Base-by-base conservation (phyloP, 305 asterid genomes). In the Fraxinus latifolia region DNA sequence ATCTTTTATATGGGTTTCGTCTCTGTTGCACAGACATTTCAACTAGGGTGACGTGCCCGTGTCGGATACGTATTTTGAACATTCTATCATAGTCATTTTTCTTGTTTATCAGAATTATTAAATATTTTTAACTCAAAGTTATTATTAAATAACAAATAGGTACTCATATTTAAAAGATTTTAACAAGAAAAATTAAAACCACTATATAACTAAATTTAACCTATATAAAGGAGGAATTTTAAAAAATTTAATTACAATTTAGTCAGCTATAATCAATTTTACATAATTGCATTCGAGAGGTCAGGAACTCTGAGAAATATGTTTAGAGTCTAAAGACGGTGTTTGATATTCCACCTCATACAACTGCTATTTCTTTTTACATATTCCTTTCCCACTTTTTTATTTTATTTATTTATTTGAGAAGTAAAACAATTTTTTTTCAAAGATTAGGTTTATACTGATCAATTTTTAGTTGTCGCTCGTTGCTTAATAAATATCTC, bases 291-390 rank as follows among this genome's bases (percentile, higher is more conserved):
- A 68, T 32, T 72, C 23, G 70, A 76, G 62, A 67, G 50, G 29
- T 17, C 50, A 23, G 39, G 21, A 75, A 47, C 27, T 65, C 36
- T 80, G 68, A 31, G 70, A 32, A 53, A 17, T 71, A 23, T 15
- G 42, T 19, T 53, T 32, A 34, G 25, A 76, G 34, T 80, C 60
- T 37, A 3, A 62, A 19, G 76, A 74, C 17, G 0, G 36, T 55
- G 62, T 78, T 78, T 68, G 60, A 74, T 77, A 15, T 71, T 71
- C 67, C 79, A 27, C 31, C 12, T 74, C 75, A 12, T 31, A 29
- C 19, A 14, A 77, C 78, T 78, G 58, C 47, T n/a, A 15, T 71
- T 33, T 71, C 42, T n/a, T 32, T 71, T 32, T 71, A 71, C 76
- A 62, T 62, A 9, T 17, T 33, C 44, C 29, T 33, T 71, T 32